Evolutionary conservation across 2,329 filamentous ascomycete species (phyloP), one percentile per base, ranked within the genome.

Genomic region (Trichophaea hybrida): DNA sequence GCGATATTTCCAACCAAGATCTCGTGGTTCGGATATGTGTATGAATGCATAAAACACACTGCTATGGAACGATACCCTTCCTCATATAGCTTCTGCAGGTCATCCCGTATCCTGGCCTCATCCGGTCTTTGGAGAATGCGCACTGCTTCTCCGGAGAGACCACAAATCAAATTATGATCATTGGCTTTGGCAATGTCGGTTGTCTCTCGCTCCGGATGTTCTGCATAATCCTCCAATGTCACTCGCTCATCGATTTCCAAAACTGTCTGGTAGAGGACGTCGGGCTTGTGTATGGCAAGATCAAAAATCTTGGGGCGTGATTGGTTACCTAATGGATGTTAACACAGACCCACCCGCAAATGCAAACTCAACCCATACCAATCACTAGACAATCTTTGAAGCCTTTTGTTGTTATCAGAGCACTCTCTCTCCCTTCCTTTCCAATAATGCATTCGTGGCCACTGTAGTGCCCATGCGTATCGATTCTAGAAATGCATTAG

Each of bases 381-480:
- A 96, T 96, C 56, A 83, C 79, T 31, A 95, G 75, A 67, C 88
- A 94, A 71, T 96, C 89, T 66, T 82, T 84, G 76, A 95, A 95
- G 0, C 90, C 90, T 66, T 83, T 84, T 1, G 88, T 95, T 8
- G 94, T 87, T 0, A 95, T 81, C 72, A 96, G 79, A 12, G 87
- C 89, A 69, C 93, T 67, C 81, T 82, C 74, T 94, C 89, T 52
- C 90, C 90, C 72, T 95, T 95, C 60, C 90, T 78, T 72, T 96
- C 90, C 1, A 96, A 77, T 59, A 96, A 74, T 0, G 90, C 90
- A 71, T 96, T 96, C 0, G 90, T 96, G 7, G 90, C 90, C 10
- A 96, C 89, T 0, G 90, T 96, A 1, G 90, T 96, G 49, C 90
- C 90, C 90, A 96, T 96, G 52, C 90, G 84, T 70, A 96, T 95